Conservation (phyloP, 1,139 yeast species). For the Zygoascus hellenicus region DNA sequence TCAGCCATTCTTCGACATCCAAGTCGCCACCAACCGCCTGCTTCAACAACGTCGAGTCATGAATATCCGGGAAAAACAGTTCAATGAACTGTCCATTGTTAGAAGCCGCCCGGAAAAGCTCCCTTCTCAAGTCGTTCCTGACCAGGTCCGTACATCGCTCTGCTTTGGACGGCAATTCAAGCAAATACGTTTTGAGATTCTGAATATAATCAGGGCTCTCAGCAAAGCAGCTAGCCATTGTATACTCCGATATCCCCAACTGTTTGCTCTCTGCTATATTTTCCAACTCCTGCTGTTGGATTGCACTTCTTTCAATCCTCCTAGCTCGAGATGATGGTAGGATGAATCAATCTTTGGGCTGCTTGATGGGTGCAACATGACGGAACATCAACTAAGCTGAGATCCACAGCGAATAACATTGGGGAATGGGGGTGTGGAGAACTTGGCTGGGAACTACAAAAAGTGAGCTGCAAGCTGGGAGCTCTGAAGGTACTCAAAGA, state of each 20-base stretch:
- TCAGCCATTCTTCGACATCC: neutral
- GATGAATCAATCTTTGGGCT: too few species aligned
- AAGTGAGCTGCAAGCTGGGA: too few species aligned
- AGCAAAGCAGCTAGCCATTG: conserved; percentile 9
- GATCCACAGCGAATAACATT: too few species aligned
- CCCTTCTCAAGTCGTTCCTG: conserved; percentile 43
- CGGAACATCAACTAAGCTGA: too few species aligned
- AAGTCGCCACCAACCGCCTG: neutral
- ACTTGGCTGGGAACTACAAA: too few species aligned
- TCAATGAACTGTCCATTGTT: conserved; percentile 44
- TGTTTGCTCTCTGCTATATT: too few species aligned
- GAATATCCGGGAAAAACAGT: conserved; percentile 43
- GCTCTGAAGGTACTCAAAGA: too few species aligned
- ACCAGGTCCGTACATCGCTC: conserved; percentile 24
- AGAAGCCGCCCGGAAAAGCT: conserved; percentile 49
- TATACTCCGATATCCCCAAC: neutral
- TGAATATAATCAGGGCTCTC: conserved; percentile 10
- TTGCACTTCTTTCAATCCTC: too few species aligned
- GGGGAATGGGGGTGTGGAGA: too few species aligned
- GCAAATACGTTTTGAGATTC: conserved; percentile 25
- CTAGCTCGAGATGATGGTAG: too few species aligned
- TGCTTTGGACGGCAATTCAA: conserved; percentile 27
- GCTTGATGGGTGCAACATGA: too few species aligned
- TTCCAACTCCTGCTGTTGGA: too few species aligned
- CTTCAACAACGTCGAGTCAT: neutral